Base-by-base conservation (phyloP, 106 monocot species). In the Iris macrosiphon region DNA sequence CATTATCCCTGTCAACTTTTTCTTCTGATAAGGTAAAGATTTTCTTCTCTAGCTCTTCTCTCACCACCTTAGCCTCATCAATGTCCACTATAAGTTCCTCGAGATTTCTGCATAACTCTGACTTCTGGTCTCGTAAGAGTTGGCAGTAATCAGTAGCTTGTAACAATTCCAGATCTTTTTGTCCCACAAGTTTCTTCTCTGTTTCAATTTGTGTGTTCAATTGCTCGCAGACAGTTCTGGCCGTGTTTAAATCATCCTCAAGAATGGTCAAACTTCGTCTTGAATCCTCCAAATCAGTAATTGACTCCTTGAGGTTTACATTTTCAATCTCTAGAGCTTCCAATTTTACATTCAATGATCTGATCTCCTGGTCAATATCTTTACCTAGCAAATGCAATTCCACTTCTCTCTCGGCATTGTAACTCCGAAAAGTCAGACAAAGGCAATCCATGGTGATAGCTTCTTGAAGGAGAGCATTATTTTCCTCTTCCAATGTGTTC, bases 361-460 rank as follows among this genome's bases (percentile, higher is more conserved):
- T 54, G 25, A 78, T 51, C 45, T 71, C 63, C 26, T 55, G n/a
- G 26, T 45, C 32, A 40, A 80, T 59, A 55, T 74, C 65, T 52
- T 58, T 31, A 28, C 15, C 55, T 4, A 65, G 53, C 3, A 35
- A 30, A 31, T 61, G 40, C 65, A 85, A 45, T 20, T 58, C 55
- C 22, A 46, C 28, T 16, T 45, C 52, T 73, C 47, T 78, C 45
- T 85, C 91, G 24, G 52, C 53, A 67, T 45, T 62, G 32, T 45
- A 72, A 46, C 69, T 72, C 15, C 57, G 45, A 40, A 81, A 75
- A 28, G 72, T 55, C 28, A 59, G 54, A 44, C 40, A 75, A 22
- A 81, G 78, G 61, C 72, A 34, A 4, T 82, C 78, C 25, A 78
- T 53, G 19, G 28, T 79, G 55, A 82, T 49, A 20, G 37, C 34